Evolutionary conservation across 805 yeast species (phyloP).

Genomic region (Cyberlindnera xishuangbannaensis): DNA sequence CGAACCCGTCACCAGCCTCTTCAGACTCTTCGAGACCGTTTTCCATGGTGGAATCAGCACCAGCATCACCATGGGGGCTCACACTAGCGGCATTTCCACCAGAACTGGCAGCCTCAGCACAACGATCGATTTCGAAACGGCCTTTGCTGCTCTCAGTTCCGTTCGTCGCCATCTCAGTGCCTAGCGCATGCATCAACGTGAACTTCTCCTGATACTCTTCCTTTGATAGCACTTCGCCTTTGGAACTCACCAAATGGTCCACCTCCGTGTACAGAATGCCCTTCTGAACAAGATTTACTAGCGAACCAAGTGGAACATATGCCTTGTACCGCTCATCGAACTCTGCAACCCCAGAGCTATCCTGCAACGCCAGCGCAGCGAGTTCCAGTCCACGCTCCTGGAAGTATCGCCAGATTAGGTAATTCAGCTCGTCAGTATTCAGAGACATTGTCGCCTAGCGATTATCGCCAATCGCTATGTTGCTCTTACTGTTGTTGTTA

Average conservation of each 20-base stretch:
- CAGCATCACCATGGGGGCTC: constrained; percentile 6
- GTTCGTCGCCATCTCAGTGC: constrained; percentile 32
- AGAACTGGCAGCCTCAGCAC: no score
- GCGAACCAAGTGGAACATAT: constrained; percentile 67
- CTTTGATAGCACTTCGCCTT: constrained; percentile 25
- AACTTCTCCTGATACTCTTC: constrained; percentile 28
- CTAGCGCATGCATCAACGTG: constrained; percentile 50
- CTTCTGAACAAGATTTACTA: constrained; percentile 77
- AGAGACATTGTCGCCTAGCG: no score
- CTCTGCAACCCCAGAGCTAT: constrained; percentile 58
- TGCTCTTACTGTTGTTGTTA: no score
- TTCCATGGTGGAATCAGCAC: constrained; percentile 3
- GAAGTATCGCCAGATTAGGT: constrained; percentile 86
- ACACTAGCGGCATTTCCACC: no score
- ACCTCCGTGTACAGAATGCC: constrained; percentile 77
- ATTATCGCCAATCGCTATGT: no score
- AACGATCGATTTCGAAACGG: constrained; percentile 12
- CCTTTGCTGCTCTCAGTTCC: constrained; percentile 24
- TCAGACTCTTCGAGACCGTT: constrained; percentile 14
- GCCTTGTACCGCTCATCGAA: constrained; percentile 46
- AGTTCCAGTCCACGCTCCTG: constrained; percentile 79
- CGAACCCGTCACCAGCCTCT: constrained; percentile 16
- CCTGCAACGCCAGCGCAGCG: constrained; percentile 74
- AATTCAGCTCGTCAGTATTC: constrained; percentile 79
- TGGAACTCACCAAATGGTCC: constrained; percentile 45